phyloP scores from a whole-genome alignment of 2,329 filamentous ascomycete genomes.

The Colletotrichum liaoningense region DNA sequence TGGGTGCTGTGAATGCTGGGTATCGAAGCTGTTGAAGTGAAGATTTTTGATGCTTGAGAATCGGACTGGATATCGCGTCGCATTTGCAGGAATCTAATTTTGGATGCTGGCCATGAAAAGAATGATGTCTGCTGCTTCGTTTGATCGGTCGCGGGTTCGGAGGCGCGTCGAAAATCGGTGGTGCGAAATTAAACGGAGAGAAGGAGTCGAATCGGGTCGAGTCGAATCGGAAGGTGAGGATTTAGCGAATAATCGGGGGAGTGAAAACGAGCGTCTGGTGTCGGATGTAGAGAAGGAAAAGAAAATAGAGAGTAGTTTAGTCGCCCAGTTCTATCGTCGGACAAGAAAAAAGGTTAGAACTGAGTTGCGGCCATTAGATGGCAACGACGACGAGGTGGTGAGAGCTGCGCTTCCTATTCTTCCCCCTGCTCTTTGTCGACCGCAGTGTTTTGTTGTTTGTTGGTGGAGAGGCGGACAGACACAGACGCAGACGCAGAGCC shows the following conservation, averaged over 20 bases:
- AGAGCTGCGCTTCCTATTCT: slow-evolving; percentile 10
- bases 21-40: slow-evolving; percentile 15
- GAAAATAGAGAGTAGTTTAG: slow-evolving; percentile 2
- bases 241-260: slow-evolving; percentile 15
- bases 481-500: not conserved
- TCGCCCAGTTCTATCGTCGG: slow-evolving; percentile 21
- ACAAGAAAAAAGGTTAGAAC: slow-evolving; percentile 24
- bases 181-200: slow-evolving; percentile 29
- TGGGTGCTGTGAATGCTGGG: slow-evolving; percentile 13
- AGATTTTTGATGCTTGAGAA: slow-evolving; percentile 5
- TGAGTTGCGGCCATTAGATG: slow-evolving; percentile 29
- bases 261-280: slow-evolving; percentile 32
- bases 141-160: slow-evolving; percentile 15
- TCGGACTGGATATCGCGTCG: slow-evolving; percentile 17
- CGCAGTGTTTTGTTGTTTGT: slow-evolving; percentile 34
- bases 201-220: not conserved
- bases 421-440: slow-evolving; percentile 26
- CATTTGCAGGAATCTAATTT: slow-evolving; percentile 31
- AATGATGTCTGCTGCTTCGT: not conserved
- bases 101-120: slow-evolving; percentile 24
- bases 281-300: slow-evolving; percentile 5
- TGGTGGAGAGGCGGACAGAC: slow-evolving; percentile 21
- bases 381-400: slow-evolving; percentile 8
- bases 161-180: slow-evolving; percentile 25
- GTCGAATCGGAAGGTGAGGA: slow-evolving; percentile 14